Percentiles rank a stretch among this genome's conserved stretches.
These are phyloP conservation scores for Aspergillus saccharolyticus DNA, from an alignment of 495 filamentous ascomycete species.

Conservation along the genomic window DNA sequence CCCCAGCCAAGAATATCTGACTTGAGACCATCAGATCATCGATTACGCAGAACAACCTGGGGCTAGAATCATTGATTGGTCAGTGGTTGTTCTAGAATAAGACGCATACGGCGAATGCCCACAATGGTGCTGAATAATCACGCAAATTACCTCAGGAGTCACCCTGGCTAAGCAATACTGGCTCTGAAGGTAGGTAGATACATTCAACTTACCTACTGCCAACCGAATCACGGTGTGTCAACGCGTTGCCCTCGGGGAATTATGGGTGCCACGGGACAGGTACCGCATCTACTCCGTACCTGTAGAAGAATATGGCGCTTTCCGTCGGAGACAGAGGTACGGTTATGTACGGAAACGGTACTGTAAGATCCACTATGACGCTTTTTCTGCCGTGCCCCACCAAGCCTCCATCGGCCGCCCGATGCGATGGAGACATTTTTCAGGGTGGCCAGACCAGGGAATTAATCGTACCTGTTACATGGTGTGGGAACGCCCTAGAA, in stretches of 20 bases:
- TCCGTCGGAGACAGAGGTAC: constrained; percentile 5
- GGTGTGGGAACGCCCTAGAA: constrained; percentile 18
- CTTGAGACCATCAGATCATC: neutral
- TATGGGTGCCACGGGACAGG: too few species aligned
- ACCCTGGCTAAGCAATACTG: neutral
- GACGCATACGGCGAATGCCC: too few species aligned
- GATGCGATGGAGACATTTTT: constrained; percentile 15
- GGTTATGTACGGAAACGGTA: constrained; percentile 20
- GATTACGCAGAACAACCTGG: neutral
- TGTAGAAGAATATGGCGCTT: constrained; percentile 1
- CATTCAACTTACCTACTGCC: neutral
- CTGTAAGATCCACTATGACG: constrained; percentile 21
- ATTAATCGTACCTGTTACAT: constrained; percentile 23
- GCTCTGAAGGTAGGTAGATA: neutral
- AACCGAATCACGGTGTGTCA: neutral
- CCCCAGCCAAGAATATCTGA: neutral
- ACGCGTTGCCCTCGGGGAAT: neutral
- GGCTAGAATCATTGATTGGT: neutral
- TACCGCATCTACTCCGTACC: too few species aligned
- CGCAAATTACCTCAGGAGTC: neutral
- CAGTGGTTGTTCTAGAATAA: neutral
- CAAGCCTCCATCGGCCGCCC: constrained; percentile 11
- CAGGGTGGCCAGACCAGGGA: constrained; percentile 25
- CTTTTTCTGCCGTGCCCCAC: constrained; percentile 13
- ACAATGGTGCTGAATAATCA: neutral